phyloP scores from a whole-genome alignment of 1,139 yeast species.

The Debaryomycetaceae sp. region DNA sequence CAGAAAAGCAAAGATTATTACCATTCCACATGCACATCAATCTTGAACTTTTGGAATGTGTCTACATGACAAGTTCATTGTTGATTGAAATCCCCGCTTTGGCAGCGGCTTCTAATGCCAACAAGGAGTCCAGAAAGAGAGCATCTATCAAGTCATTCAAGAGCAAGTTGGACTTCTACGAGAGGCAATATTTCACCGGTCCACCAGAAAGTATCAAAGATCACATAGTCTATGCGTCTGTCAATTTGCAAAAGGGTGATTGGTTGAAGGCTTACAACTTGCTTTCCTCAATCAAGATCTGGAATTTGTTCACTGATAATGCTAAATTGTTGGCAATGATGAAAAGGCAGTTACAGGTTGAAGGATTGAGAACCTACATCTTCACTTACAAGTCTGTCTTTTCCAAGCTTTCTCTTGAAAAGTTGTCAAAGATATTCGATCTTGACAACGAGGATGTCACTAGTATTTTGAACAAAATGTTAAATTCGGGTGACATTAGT shows the following conservation, averaged over 20 bases:
- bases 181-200: slow-evolving; percentile 92
- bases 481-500: slow-evolving; percentile 69
- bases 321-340: slow-evolving; percentile 66
- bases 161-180: slow-evolving; percentile 88
- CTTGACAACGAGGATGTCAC: slow-evolving; percentile 54
- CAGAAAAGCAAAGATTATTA: slow-evolving; percentile 78
- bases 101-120: slow-evolving; percentile 45
- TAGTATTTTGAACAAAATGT: slow-evolving; percentile 69
- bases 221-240: slow-evolving; percentile 89
- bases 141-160: slow-evolving; percentile 80
- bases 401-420: slow-evolving; percentile 67
- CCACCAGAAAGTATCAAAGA: slow-evolving; percentile 98
- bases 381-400: slow-evolving; percentile 79
- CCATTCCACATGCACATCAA: slow-evolving; percentile 99
- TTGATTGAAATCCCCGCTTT: slow-evolving; percentile 89
- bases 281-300: slow-evolving; percentile 75
- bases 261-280: slow-evolving; percentile 78
- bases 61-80: slow-evolving; percentile 85
- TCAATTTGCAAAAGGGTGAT: slow-evolving; percentile 83
- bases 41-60: slow-evolving; percentile 91
- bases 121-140: slow-evolving; percentile 56
- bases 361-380: slow-evolving; percentile 86
- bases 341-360: slow-evolving; percentile 75
- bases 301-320: slow-evolving; percentile 79
- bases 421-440: slow-evolving; percentile 65